phyloP scores from a whole-genome alignment of 2,329 filamentous ascomycete species.

The Penicillium sp. region DNA sequence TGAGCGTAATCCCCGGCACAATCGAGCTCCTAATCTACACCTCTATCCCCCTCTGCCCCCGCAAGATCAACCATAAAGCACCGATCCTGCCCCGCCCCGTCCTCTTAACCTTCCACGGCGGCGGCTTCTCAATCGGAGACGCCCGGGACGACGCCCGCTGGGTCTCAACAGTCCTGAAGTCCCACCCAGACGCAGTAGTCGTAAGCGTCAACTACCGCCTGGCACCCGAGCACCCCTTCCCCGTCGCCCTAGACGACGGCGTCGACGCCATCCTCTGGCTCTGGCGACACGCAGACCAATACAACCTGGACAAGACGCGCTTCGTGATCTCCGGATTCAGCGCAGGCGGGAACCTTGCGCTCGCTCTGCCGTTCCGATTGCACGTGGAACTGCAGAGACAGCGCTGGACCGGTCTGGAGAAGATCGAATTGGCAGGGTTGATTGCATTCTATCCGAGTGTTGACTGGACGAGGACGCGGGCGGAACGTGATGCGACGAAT shows the following conservation, averaged over 20 bases:
- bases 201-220: slow-evolving; percentile 26
- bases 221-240: slow-evolving; percentile 26
- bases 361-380: slow-evolving; percentile 15
- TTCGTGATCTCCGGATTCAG: slow-evolving; percentile 19
- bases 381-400: slow-evolving; percentile 10
- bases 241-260: slow-evolving; percentile 23
- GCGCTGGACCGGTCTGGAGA: neutral
- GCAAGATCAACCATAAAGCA: neutral
- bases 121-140: slow-evolving; percentile 22
- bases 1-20: slow-evolving; percentile 14
- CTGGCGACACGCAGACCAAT: slow-evolving; percentile 12
- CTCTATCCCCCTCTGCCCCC: neutral
- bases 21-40: slow-evolving; percentile 20
- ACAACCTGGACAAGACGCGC: slow-evolving; percentile 17
- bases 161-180: slow-evolving; percentile 10
- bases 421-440: slow-evolving; percentile 9
- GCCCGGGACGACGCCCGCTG: slow-evolving; percentile 20
- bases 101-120: slow-evolving; percentile 22
- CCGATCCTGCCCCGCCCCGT: slow-evolving; percentile 9
- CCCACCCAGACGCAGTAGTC: slow-evolving; percentile 16
- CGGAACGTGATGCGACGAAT: slow-evolving; percentile 18
- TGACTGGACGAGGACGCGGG: slow-evolving; percentile 18
- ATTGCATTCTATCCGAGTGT: slow-evolving; percentile 18
- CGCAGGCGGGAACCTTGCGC: slow-evolving; percentile 20
- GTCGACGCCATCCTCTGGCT: slow-evolving; percentile 26